Base-by-base conservation (phyloP, 2,329 filamentous ascomycete species). In the Scytalidium sp. region DNA sequence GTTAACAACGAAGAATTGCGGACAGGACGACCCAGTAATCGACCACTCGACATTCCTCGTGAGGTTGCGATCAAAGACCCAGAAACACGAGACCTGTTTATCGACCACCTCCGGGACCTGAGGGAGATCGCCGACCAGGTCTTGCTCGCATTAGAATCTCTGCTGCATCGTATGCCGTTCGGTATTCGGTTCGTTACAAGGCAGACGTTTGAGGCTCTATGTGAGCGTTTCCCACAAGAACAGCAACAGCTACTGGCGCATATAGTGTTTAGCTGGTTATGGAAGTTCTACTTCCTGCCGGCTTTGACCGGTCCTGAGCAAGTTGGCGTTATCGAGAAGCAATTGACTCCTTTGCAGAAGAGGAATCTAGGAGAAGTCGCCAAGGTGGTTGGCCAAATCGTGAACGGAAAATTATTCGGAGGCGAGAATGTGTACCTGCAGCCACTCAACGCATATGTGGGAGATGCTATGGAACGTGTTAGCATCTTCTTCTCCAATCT, bases 1-100 rank as follows among this genome's bases (percentile, higher is more conserved):
- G 95, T 99, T 71, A 97, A 95, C 72, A 96, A 99, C 61, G 93
- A 97, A 68, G 94, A 99, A 70, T 82, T 99, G 20, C 85, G 90
- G 17, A 99, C 94, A 0, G 94, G 94, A 3, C 83, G 84, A 56
- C 84, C 90, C 19, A 96, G 92, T 66, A 81, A 81, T 45, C 81
- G 94, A 54, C 88, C 85, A 27, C 83, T 90, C 13, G 91, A 97
- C 58, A 86, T 99, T 27, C 87, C 90, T 1, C 83, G 92, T 54
- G 94, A 99, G 66, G 79, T 95, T 59, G 94, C 94, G n/a, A 97
- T 99, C 66, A 87, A 92, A 59, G 94, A 99, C 63, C 87, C 87
- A 1, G 94, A 99, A 69, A 97, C 94, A 1, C 83, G 93, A 60
- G 85, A 88, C 52, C 85, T 92, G 21, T 99, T 99, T 67, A 96